These are phyloP conservation scores for Ambrosia trifida DNA, from an alignment of 129 eudicot genomes.

Conservation along the genomic window DNA sequence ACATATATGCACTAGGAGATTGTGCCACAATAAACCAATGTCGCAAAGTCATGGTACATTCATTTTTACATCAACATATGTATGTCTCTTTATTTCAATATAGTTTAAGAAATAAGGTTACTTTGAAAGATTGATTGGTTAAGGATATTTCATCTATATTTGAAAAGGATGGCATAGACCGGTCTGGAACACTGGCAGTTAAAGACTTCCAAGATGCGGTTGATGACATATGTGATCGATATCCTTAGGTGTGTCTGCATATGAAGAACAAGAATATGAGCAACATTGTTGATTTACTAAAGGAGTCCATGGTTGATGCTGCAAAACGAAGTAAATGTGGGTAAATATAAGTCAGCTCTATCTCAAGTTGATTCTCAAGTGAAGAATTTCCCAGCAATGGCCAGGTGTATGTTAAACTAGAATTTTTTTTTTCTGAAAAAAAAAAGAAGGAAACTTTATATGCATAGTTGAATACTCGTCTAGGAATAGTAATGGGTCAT, in stretches of 20 bases:
- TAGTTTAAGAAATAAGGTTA: neutral
- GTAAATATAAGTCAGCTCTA: conserved; percentile 69
- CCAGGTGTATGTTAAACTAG: conserved; percentile 50
- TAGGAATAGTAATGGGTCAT: no score
- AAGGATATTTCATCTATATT: conserved; percentile 80
- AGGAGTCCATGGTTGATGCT: conserved; percentile 62
- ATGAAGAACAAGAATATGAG: conserved; percentile 63
- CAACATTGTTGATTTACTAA: conserved; percentile 62
- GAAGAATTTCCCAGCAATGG: conserved; percentile 93
- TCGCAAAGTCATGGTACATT: conserved; percentile 80
- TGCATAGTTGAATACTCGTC: no score
- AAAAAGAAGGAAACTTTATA: no score
- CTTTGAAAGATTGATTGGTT: conserved; percentile 40
- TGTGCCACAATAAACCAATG: conserved; percentile 86
- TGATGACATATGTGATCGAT: conserved; percentile 79
- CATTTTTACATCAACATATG: conserved; percentile 20
- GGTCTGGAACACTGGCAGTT: conserved; percentile 71
- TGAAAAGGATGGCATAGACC: conserved; percentile 72
- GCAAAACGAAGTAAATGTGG: conserved; percentile 64
- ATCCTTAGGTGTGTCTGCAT: conserved; percentile 74
- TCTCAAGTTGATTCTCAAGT: conserved; percentile 83
- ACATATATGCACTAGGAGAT: conserved; percentile 82
- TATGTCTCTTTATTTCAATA: neutral
- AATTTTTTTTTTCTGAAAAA: no score
- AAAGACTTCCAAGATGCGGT: conserved; percentile 78